These are phyloP conservation scores for Diaporthe sp. DNA, from an alignment of 2,329 filamentous ascomycete species.

Conservation along the genomic window DNA sequence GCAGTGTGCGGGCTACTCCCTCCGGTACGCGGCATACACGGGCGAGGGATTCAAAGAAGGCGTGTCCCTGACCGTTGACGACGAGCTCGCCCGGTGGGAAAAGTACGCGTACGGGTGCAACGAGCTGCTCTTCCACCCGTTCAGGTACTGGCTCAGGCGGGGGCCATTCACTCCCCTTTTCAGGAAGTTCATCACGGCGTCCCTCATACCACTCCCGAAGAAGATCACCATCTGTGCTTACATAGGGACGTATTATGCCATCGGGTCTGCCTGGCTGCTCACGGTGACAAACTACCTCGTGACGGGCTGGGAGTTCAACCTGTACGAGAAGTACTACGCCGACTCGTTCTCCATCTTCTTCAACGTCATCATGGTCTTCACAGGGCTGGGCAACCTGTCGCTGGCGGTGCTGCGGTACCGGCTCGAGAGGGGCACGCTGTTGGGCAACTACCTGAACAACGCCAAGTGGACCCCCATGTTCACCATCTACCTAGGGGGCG, in stretches of 20 bases:
- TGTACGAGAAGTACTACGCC: slow-evolving; percentile 74
- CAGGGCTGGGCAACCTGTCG: slow-evolving; percentile 67
- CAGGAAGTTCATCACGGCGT: slow-evolving; percentile 65
- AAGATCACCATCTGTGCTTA: slow-evolving; percentile 62
- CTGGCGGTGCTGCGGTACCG: slow-evolving; percentile 73
- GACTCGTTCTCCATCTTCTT: slow-evolving; percentile 74
- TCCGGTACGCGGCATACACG: slow-evolving; percentile 76
- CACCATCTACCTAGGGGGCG: slow-evolving; percentile 54
- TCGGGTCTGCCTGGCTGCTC: slow-evolving; percentile 40
- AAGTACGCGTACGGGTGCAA: slow-evolving; percentile 89
- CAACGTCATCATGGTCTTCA: slow-evolving; percentile 73
- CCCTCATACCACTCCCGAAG: slow-evolving; percentile 59
- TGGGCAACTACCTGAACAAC: slow-evolving; percentile 58
- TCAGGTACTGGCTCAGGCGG: slow-evolving; percentile 68
- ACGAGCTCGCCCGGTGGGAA: slow-evolving; percentile 86
- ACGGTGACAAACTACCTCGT: slow-evolving; percentile 43
- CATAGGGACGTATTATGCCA: slow-evolving; percentile 45
- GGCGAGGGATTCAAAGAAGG: slow-evolving; percentile 82
- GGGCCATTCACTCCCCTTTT: slow-evolving; percentile 76
- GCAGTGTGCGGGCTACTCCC: slow-evolving; percentile 76
- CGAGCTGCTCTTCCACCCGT: slow-evolving; percentile 78
- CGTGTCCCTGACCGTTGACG: slow-evolving; percentile 85
- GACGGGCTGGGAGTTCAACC: slow-evolving; percentile 76
- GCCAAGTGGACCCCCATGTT: slow-evolving; percentile 65
- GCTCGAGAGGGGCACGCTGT: slow-evolving; percentile 44